A percentile compares a stretch with the other conserved stretches of the same genome.
Conservation (phyloP, 345 rosid species). For the Lagerstroemia speciosa region DNA sequence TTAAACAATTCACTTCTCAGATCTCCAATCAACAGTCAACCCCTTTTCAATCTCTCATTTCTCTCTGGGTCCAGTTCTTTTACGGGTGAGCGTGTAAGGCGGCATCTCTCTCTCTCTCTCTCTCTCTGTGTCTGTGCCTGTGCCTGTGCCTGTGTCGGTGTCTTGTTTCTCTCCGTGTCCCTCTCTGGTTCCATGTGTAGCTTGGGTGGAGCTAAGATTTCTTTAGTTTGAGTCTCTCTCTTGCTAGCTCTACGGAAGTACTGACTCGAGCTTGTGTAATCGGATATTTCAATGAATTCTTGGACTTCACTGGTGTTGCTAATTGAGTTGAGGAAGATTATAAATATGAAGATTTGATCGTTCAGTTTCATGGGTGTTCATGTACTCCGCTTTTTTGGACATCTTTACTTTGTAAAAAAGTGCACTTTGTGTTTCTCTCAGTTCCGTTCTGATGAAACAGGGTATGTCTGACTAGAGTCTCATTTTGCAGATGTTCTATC, state of each 20-base stretch:
- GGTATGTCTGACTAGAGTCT: no score
- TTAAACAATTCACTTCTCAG: background rate
- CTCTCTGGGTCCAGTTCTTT: background rate
- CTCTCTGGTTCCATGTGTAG: background rate
- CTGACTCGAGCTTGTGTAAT: background rate
- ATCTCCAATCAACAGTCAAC: constrained; percentile 2
- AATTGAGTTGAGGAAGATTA: background rate
- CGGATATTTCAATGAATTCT: background rate
- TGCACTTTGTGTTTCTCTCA: background rate
- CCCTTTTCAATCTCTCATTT: background rate
- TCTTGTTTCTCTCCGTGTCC: background rate
- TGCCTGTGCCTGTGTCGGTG: no score
- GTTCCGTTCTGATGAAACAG: background rate
- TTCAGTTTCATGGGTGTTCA: background rate
- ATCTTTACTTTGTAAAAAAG: background rate
- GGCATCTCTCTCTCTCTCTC: background rate
- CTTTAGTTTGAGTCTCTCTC: background rate
- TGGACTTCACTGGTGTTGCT: background rate
- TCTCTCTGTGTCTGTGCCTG: background rate
- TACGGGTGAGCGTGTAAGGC: background rate
- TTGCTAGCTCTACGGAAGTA: background rate
- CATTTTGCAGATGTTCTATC: background rate
- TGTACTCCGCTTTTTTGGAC: background rate
- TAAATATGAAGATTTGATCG: background rate
- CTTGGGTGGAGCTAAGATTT: background rate